phyloP scores from a whole-genome alignment of 768 basidiomycete genomes.

The Russula virescens region DNA sequence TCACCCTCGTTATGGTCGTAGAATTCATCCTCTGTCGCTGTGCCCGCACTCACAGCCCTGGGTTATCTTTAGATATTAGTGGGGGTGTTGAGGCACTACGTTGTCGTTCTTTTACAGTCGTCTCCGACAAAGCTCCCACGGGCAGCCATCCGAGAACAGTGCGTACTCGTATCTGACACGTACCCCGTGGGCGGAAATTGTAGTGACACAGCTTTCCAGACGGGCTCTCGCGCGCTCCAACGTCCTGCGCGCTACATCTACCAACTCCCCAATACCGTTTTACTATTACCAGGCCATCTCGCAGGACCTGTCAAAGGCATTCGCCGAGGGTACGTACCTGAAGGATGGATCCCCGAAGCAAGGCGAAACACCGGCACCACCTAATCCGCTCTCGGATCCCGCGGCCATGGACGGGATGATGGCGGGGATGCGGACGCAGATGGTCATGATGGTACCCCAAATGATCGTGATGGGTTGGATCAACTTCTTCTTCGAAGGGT shows the following conservation, averaged over 20 bases:
- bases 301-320: constrained; percentile 64
- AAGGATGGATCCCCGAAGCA: constrained; percentile 75
- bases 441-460: constrained; percentile 98
- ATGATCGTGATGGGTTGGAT: constrained; percentile 99
- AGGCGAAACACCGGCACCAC: constrained; percentile 50
- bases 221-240: constrained; percentile 77
- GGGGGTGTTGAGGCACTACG: constrained; percentile 88
- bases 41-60: not conserved
- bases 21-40: not conserved
- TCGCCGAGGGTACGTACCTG: constrained; percentile 71
- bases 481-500: constrained; percentile 99
- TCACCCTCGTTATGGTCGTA: constrained; percentile 94
- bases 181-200: not conserved
- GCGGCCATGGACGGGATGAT: constrained; percentile 97
- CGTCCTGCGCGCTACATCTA: constrained; percentile 74
- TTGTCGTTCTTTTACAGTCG: constrained; percentile 78
- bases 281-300: constrained; percentile 70
- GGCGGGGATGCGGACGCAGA: constrained; percentile 98
- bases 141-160: constrained; percentile 90
- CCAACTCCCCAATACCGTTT: constrained; percentile 76
- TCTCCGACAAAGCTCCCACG: constrained; percentile 75
- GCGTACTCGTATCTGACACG: constrained; percentile 32
- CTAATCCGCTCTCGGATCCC: constrained; percentile 86
- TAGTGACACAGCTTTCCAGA: constrained; percentile 34
- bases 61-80: constrained; percentile 67